phyloP scores from a whole-genome alignment of 176 grass and related monocot genomes.

The Eragrostis curvula region DNA sequence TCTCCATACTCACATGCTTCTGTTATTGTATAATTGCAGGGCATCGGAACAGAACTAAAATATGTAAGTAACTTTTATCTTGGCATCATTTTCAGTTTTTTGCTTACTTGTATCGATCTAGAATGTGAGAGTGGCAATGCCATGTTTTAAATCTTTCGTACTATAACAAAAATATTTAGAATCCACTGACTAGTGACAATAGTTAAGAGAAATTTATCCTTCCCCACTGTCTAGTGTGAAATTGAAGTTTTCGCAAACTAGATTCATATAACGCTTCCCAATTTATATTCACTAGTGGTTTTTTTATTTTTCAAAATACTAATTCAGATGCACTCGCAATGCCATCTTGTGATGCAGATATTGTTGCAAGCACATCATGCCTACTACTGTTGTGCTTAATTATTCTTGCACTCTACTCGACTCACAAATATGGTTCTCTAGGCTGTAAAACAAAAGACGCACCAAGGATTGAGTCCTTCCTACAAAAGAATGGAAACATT shows the following conservation, averaged over 20 bases:
- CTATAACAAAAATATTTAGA: neutral
- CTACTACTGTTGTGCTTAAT: conserved; percentile 4
- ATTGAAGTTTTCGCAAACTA: neutral
- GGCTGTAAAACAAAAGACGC: neutral
- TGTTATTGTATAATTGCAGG: neutral
- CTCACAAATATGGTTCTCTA: neutral
- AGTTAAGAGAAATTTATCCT: neutral
- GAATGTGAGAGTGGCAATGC: neutral
- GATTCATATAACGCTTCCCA: neutral
- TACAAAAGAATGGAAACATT: conserved; percentile 35
- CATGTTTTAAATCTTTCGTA: too few relatives aligned
- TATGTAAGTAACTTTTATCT: neutral
- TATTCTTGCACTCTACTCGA: neutral
- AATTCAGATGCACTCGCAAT: neutral
- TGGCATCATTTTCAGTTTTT: neutral
- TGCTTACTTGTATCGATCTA: neutral
- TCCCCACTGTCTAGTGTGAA: neutral
- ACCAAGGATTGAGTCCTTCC: conserved; percentile 38
- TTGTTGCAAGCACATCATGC: neutral
- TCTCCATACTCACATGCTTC: neutral
- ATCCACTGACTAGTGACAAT: neutral
- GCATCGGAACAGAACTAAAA: neutral
- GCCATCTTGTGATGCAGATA: conserved; percentile 22
- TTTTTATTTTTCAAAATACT: neutral
- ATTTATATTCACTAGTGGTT: too few relatives aligned